Evolutionary conservation across 192 early-diverging fungal genomes (phyloP).

Genomic region (Coemansia sp.): DNA sequence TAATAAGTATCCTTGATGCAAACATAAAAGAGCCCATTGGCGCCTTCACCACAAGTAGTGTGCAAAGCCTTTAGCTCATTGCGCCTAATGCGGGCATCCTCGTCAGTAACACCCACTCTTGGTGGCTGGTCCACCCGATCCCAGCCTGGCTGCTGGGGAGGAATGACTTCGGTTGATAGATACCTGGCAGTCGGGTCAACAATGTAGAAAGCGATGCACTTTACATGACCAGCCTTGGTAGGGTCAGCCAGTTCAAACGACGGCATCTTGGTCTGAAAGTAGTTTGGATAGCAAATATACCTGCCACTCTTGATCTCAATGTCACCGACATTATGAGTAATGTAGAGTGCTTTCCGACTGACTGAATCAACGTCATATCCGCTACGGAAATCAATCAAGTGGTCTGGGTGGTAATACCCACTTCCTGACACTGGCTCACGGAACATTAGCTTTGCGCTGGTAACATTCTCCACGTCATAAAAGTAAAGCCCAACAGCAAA

Average conservation of each 20-base stretch:
- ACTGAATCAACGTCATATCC: not conserved
- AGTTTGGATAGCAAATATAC: conserved; percentile 69
- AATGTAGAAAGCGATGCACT: conserved; percentile 69
- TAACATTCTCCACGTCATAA: conserved; percentile 68
- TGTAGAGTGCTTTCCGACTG: not conserved
- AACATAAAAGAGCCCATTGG: not conserved
- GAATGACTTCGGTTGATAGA: conserved; percentile 58
- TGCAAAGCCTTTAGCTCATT: not conserved
- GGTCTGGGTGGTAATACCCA: not conserved
- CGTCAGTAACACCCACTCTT: not conserved
- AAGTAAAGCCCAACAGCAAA: conserved; percentile 71
- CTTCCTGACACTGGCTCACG: conserved; percentile 17
- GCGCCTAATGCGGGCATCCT: not conserved
- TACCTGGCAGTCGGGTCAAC: conserved; percentile 58
- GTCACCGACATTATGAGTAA: conserved; percentile 43
- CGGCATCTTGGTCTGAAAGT: conserved; percentile 62
- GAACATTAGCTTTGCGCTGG: conserved; percentile 58
- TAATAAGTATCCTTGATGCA: not conserved
- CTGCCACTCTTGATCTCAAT: conserved; percentile 57
- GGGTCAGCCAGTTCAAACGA: conserved; percentile 60
- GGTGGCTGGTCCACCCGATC: not conserved
- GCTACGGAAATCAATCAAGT: not conserved
- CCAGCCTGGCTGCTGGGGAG: conserved; percentile 65
- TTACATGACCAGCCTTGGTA: conserved; percentile 60
- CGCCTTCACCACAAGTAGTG: no score